Evolutionary conservation across 108 stramenopile species (phyloP).

Genomic region (Nannochloropsis oceanica): DNA sequence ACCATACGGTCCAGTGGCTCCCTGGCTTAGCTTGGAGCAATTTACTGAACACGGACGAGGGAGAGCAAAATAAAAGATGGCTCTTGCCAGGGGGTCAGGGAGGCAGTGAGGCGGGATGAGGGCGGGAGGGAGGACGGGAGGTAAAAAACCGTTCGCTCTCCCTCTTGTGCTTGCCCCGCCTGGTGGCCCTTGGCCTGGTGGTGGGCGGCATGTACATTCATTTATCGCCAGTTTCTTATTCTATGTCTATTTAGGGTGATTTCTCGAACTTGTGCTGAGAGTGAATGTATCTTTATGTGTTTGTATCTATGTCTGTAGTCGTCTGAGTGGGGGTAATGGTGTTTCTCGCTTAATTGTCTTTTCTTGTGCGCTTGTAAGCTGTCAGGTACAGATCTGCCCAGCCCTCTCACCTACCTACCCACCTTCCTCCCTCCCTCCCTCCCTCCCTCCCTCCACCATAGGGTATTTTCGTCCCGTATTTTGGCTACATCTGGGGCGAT

Average conservation of each 20-base stretch:
- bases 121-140: not conserved
- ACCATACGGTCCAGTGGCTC: not conserved
- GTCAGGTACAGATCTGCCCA: too few species aligned
- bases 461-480: conserved; percentile 31
- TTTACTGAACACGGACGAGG: not conserved
- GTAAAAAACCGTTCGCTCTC: not conserved
- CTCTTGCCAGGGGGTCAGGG: not conserved
- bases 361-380: too few species aligned
- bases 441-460: not conserved
- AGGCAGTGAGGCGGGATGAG: not conserved
- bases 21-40: not conserved
- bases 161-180: not conserved
- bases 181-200: not conserved
- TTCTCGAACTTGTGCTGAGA: too few species aligned
- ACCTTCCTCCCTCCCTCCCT: not conserved
- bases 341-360: too few species aligned
- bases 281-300: too few species aligned
- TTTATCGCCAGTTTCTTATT: too few species aligned
- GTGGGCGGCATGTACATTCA: not conserved
- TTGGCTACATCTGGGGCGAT: conserved; percentile 5
- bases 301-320: too few species aligned
- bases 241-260: too few species aligned
- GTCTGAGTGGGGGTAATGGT: too few species aligned
- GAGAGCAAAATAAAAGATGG: not conserved
- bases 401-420: not conserved